These are phyloP conservation scores for Kurtzmaniella natalensis DNA, from an alignment of 1,139 yeast genomes.

Conservation along the genomic window DNA sequence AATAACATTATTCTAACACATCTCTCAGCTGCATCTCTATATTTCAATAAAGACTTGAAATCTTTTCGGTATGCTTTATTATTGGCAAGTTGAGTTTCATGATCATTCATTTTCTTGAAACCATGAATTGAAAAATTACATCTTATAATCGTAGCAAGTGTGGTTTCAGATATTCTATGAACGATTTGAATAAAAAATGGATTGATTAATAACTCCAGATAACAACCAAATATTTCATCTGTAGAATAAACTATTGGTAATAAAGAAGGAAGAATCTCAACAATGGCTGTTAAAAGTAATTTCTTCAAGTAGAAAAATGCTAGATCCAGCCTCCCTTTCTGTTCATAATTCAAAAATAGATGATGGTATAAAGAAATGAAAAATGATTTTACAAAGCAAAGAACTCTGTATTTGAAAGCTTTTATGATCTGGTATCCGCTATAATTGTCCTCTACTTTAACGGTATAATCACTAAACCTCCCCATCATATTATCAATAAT, in stretches of 20 bases:
- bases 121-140: conserved; percentile 5
- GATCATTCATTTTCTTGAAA: conserved; percentile 4
- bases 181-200: conserved; percentile 18
- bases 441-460: conserved; percentile 9
- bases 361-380: conserved; percentile 16
- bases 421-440: conserved; percentile 10
- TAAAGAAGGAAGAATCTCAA: conserved; percentile 21
- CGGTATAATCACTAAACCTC: conserved; percentile 6
- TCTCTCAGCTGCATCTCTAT: conserved; percentile 13
- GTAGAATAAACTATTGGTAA: conserved; percentile 19
- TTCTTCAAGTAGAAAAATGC: conserved; percentile 24
- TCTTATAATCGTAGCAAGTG: conserved; percentile 17
- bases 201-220: conserved; percentile 17
- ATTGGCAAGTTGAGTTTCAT: conserved; percentile 2
- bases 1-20: conserved; percentile 14
- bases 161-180: conserved; percentile 20
- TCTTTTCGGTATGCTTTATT: conserved; percentile 3
- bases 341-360: conserved; percentile 24
- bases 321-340: conserved; percentile 13
- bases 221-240: conserved; percentile 16
- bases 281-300: conserved; percentile 14
- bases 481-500: conserved; percentile 6
- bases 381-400: conserved; percentile 17
- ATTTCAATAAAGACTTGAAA: conserved; percentile 10
- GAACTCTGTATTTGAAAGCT: conserved; percentile 13